These are phyloP conservation scores for Leptosphaerulina australis DNA, from an alignment of 2,329 filamentous ascomycete species.

Conservation along the genomic window DNA sequence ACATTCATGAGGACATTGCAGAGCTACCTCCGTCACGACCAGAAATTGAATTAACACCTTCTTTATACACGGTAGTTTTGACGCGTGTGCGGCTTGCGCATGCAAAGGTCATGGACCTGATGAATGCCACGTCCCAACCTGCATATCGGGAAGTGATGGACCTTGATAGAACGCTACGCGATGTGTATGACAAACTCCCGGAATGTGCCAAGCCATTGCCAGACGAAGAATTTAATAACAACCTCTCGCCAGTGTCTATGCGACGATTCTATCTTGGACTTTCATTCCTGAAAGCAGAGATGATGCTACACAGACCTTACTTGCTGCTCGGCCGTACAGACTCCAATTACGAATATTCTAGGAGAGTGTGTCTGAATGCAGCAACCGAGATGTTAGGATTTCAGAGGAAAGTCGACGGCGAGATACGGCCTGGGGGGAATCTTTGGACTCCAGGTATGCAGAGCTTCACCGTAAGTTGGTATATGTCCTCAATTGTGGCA, in stretches of 20 bases:
- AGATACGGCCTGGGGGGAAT: constrained; percentile 50
- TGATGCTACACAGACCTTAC: constrained; percentile 49
- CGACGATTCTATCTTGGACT: constrained; percentile 40
- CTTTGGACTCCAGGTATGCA: constrained; percentile 33
- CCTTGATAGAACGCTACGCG: constrained; percentile 33
- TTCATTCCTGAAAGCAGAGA: constrained; percentile 40
- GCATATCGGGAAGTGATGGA: constrained; percentile 39
- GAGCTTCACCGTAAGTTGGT: constrained; percentile 52
- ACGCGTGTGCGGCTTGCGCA: constrained; percentile 33
- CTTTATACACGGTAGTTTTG: constrained; percentile 36
- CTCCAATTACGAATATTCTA: constrained; percentile 49
- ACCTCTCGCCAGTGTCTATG: constrained; percentile 26
- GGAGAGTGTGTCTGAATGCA: constrained; percentile 53
- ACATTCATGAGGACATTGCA: constrained; percentile 47
- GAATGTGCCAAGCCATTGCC: constrained; percentile 21
- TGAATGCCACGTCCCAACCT: constrained; percentile 34
- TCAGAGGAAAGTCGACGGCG: constrained; percentile 52
- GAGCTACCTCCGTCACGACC: constrained; percentile 40
- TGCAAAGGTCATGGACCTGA: constrained; percentile 38
- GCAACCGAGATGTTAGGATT: constrained; percentile 52
- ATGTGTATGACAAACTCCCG: constrained; percentile 32
- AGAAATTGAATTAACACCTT: constrained; percentile 35
- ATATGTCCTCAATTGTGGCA: constrained; percentile 51
- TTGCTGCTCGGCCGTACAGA: constrained; percentile 46
- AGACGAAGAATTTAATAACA: constrained; percentile 20